Conservation (phyloP, 139 green algal species). For the Gonium pectorale region DNA sequence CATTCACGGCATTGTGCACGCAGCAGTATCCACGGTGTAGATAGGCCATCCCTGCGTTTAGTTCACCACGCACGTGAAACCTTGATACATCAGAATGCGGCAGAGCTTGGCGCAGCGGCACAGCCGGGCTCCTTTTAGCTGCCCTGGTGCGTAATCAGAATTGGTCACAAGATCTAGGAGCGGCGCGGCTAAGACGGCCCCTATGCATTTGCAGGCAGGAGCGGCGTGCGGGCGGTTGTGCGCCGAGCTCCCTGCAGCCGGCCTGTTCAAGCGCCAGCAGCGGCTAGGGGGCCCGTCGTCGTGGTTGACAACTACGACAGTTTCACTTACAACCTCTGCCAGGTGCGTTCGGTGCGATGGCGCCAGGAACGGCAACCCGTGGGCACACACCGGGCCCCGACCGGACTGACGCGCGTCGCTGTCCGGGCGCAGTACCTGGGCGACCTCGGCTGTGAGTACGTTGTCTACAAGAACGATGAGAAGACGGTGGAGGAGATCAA, state of each 20-base stretch:
- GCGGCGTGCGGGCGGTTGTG: background rate
- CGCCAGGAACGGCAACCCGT: no score
- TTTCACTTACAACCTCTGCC: conserved; percentile 98
- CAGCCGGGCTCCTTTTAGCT: background rate
- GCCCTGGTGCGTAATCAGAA: background rate
- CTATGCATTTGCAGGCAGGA: conserved; percentile 1
- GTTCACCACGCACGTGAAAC: no score
- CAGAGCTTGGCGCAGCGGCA: background rate
- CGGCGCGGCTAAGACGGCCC: background rate
- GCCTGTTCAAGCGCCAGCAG: background rate
- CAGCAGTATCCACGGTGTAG: no score
- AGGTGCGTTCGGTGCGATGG: conserved; percentile 70
- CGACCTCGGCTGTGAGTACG: conserved; percentile 87
- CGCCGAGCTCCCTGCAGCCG: conserved; percentile 1
- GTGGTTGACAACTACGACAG: conserved; percentile 99
- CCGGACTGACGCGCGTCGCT: background rate
- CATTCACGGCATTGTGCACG: no score
- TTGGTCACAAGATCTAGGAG: no score
- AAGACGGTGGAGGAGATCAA: conserved; percentile 91
- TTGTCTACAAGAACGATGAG: conserved; percentile 97
- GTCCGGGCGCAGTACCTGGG: conserved; percentile 90
- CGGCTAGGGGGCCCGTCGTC: conserved; percentile 78
- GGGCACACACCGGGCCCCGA: no score
- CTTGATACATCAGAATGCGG: no score
- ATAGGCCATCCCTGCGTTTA: no score